A percentile compares a stretch with the other conserved stretches of the same genome.
Evolutionary conservation across 129 eudicot genomes (phyloP).

Genomic region (Saposhnikovia divaricata): DNA sequence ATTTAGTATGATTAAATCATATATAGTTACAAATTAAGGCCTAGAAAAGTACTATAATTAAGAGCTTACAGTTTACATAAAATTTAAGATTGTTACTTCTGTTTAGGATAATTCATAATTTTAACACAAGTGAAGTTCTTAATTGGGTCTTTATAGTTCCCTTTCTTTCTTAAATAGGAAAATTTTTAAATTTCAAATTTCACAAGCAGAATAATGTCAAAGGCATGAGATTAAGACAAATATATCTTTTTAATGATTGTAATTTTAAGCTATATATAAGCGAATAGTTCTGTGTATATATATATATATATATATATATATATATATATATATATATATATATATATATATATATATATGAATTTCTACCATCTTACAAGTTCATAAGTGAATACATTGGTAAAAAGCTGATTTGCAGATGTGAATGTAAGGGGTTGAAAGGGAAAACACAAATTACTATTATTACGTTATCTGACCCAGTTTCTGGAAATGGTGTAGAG

Average conservation of each 20-base stretch:
- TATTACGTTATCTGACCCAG: not conserved
- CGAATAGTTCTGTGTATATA: not conserved
- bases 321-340: no score
- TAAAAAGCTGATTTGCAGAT: not conserved
- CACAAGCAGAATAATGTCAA: not conserved
- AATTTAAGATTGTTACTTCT: not conserved
- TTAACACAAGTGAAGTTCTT: not conserved
- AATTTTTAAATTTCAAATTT: not conserved
- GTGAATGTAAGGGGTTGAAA: not conserved
- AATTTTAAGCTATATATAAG: not conserved
- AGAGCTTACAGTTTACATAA: not conserved
- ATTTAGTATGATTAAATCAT: not conserved
- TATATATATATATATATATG: no score
- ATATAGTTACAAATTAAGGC: not conserved
- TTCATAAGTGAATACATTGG: not conserved
- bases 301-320: no score
- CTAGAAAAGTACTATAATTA: not conserved
- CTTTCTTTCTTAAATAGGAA: not conserved
- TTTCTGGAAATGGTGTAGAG: slow-evolving; percentile 31
- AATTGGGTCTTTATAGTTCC: not conserved
- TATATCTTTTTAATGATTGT: not conserved
- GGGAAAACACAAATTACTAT: not conserved
- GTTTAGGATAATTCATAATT: not conserved
- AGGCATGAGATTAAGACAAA: not conserved
- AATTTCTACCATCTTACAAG: not conserved